Evolutionary conservation across 371 early-diverging fungal genomes (phyloP).

Genomic region (Lichtheimia corymbifera): DNA sequence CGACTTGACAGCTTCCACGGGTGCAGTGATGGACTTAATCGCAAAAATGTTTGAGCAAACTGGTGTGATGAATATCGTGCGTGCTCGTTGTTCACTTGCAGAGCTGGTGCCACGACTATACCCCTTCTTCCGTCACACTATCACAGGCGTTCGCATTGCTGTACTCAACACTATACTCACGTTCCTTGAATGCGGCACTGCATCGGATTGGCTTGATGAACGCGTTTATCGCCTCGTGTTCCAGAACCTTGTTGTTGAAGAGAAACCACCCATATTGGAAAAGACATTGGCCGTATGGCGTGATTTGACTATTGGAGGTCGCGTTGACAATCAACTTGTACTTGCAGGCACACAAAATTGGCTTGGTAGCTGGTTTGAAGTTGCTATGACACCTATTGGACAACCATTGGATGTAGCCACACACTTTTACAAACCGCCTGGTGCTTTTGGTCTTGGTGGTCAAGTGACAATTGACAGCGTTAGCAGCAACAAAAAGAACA

Average conservation of each 20-base stretch:
- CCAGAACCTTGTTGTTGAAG: slow-evolving; percentile 92
- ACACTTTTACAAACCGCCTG: slow-evolving; percentile 65
- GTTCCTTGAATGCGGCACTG: slow-evolving; percentile 69
- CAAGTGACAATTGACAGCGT: slow-evolving; percentile 6
- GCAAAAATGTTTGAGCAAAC: slow-evolving; percentile 77
- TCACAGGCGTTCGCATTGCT: slow-evolving; percentile 84
- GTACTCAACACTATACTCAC: slow-evolving; percentile 81
- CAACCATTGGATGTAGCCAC: slow-evolving; percentile 66
- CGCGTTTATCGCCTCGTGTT: slow-evolving; percentile 78
- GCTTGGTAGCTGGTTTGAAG: slow-evolving; percentile 56
- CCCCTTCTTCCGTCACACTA: slow-evolving; percentile 93
- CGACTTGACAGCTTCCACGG: slow-evolving; percentile 91
- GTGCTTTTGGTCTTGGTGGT: slow-evolving; percentile 48
- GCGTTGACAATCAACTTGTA: slow-evolving; percentile 35
- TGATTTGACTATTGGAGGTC: slow-evolving; percentile 44
- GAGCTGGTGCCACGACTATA: slow-evolving; percentile 83
- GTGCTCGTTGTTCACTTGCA: slow-evolving; percentile 51
- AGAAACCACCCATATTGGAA: slow-evolving; percentile 67
- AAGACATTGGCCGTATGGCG: slow-evolving; percentile 76
- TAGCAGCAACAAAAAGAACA: slow-evolving; percentile 10
- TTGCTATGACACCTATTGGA: slow-evolving; percentile 79
- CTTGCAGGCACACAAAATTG: slow-evolving; percentile 45
- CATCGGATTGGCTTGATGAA: slow-evolving; percentile 76
- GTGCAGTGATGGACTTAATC: slow-evolving; percentile 91
- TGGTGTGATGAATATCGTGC: slow-evolving; percentile 61